phyloP scores from a whole-genome alignment of 176 grass and related monocot genomes.

The Aegilops umbellulata region DNA sequence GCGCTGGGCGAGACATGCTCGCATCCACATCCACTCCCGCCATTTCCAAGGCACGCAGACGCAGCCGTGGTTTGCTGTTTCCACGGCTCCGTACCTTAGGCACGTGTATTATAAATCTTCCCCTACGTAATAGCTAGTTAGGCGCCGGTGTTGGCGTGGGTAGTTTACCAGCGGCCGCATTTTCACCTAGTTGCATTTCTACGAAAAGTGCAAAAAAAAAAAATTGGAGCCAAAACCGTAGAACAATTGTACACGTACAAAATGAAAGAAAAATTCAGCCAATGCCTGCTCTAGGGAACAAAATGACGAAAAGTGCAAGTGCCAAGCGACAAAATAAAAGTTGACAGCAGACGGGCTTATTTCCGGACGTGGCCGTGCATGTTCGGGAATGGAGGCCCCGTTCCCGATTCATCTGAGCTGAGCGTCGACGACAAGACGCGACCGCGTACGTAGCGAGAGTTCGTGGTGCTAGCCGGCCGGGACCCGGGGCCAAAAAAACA shows the following conservation, averaged over 20 bases:
- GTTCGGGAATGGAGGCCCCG: neutral
- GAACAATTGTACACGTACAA: too few species aligned
- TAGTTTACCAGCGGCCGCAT: neutral
- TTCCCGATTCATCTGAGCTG: neutral
- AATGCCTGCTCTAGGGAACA: too few species aligned
- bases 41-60: neutral
- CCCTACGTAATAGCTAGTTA: neutral
- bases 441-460: constrained; percentile 7
- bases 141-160: neutral
- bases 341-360: too few species aligned
- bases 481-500: constrained; percentile 17
- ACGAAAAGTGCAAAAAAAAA: too few species aligned
- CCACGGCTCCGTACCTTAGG: neutral
- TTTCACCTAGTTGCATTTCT: too few species aligned
- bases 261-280: too few species aligned
- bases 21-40: constrained; percentile 27
- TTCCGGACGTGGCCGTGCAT: neutral
- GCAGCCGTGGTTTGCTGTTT: neutral
- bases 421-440: constrained; percentile 28
- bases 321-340: too few species aligned
- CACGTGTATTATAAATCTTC: neutral
- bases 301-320: too few species aligned
- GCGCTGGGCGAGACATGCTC: neutral
- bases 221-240: too few species aligned
- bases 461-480: constrained; percentile 13